Conservation (phyloP, 176 grass and related monocot genomes). For the Oryza australiensis region DNA sequence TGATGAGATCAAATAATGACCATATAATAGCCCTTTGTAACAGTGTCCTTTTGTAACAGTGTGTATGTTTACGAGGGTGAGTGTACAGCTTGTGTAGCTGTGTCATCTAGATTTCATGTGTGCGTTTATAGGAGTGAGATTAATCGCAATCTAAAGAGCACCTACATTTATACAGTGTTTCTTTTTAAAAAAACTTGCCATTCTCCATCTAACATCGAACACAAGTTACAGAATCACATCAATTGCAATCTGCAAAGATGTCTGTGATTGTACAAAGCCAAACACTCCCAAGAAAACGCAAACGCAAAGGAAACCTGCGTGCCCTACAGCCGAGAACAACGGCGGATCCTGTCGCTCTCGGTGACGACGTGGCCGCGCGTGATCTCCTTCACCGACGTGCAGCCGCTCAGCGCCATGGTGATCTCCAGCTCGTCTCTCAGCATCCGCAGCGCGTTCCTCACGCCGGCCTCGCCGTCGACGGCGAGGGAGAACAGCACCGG, state of each 20-base stretch:
- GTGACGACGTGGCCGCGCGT: slow-evolving; percentile 53
- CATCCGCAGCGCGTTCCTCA: slow-evolving; percentile 66
- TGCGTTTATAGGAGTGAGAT: no score
- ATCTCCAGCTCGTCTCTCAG: slow-evolving; percentile 78
- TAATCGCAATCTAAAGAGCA: no score
- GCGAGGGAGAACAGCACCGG: slow-evolving; percentile 77
- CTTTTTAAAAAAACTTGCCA: no score
- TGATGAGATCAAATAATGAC: no score
- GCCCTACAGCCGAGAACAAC: slow-evolving; percentile 41
- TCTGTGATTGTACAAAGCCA: neutral
- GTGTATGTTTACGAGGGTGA: no score
- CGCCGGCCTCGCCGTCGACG: slow-evolving; percentile 74
- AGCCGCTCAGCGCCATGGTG: slow-evolving; percentile 78
- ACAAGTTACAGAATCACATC: neutral
- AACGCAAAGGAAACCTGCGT: neutral
- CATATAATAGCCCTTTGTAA: no score
- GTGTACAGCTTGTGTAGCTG: no score
- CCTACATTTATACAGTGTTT: no score
- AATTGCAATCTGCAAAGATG: neutral
- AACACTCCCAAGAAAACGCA: neutral
- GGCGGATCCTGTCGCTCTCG: slow-evolving; percentile 44
- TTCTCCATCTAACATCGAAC: neutral
- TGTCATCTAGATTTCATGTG: no score
- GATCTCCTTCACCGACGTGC: slow-evolving; percentile 73
- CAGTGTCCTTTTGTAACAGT: no score